Evolutionary conservation across 176 grass and related monocot genomes (phyloP), one percentile per base, ranked within the genome.

Genomic region (Poa pratensis): DNA sequence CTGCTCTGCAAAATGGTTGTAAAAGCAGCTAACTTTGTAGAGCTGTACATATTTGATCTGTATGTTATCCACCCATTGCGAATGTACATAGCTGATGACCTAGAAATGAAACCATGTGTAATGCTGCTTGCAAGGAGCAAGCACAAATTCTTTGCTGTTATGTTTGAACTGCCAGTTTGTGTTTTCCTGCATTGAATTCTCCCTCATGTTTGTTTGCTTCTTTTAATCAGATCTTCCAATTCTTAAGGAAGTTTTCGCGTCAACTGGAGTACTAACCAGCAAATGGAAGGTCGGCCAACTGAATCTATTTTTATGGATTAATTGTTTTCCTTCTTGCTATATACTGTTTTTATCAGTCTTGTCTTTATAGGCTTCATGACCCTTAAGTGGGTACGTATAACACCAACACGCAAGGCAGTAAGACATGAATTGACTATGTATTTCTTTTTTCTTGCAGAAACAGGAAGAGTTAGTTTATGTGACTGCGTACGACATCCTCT

Each of bases 401-500:
- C 13, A 79, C 11, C 58, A 68, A 4, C 18, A 55, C 64, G 15
- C 5, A 81, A 52, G 69, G 18, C 14, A 73, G 3, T 15, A 28
- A 64, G 28, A 14, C 11, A 69, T 8, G 12, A 62, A 30, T 54
- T 84, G 8, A 75, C 60, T 57, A 32, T 48, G 16, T 9, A 67
- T 78, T 68, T 30, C n/a, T 14, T 82, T 68, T 50, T 58, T 34
- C 58, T 77, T 86, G 78, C 88, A 98, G 91, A 95, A 86, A 90
- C 96, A 95, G 57, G 90, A 92, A 45, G 96, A 95, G 68, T 86
- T 98, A 76, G 83, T 96, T 17, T 89, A 78, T 73, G 87, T 98
- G 59, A 94, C 91, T 65, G 51, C 87, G 28, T 98, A 98, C 8
- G 96, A 96, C 84, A 89, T 96, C 84, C 89, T 96, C 28, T 95